A percentile compares a stretch with the other conserved stretches of the same genome.
Evolutionary conservation across 2,329 filamentous ascomycete genomes (phyloP).

Genomic region (Neonectria neomacrospora): DNA sequence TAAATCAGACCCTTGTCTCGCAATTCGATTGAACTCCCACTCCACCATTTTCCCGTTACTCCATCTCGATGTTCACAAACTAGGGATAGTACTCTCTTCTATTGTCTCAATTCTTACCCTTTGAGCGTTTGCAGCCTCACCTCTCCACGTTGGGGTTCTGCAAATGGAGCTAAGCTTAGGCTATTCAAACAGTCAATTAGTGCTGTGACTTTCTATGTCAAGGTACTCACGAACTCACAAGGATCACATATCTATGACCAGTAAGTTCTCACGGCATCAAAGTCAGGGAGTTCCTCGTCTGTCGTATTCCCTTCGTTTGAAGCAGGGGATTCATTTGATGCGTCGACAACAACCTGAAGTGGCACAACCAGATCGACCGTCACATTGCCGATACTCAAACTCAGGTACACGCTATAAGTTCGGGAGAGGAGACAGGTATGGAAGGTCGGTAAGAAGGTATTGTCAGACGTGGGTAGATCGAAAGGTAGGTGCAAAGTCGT

Average conservation of each 20-base stretch:
- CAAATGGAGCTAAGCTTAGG: background rate
- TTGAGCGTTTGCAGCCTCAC: no score
- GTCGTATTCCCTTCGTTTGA: background rate
- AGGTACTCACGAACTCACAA: background rate
- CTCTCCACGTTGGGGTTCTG: no score
- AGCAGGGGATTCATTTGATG: background rate
- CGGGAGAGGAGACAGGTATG: slow-evolving; percentile 8
- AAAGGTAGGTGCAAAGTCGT: background rate
- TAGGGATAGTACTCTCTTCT: no score
- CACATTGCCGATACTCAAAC: background rate
- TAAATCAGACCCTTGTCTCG: no score
- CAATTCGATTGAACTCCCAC: no score
- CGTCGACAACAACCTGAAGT: background rate
- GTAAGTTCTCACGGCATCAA: background rate
- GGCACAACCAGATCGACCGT: background rate
- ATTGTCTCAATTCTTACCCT: no score
- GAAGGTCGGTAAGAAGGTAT: slow-evolving; percentile 6
- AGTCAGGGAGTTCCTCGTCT: background rate
- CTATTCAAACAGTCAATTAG: background rate
- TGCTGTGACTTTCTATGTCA: background rate
- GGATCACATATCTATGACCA: background rate
- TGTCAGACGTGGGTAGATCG: background rate
- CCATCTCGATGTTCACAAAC: no score
- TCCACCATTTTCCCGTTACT: no score
- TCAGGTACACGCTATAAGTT: background rate